Percentiles rank a stretch among this genome's conserved stretches.
These are phyloP conservation scores for Anethum foeniculum DNA, from an alignment of 140 eudicot genomes.

Conservation along the genomic window DNA sequence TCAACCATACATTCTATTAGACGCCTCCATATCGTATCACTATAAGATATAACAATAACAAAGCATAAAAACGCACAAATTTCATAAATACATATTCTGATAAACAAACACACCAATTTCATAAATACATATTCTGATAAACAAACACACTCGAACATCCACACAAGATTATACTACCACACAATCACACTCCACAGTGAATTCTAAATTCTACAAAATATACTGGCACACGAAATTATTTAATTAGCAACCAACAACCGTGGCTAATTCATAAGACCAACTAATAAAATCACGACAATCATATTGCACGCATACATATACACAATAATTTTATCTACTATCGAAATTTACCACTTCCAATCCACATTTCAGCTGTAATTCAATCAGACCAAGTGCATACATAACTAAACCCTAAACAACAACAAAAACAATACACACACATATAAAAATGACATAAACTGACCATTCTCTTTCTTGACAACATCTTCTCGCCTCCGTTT, in stretches of 20 bases:
- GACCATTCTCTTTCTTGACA: slow-evolving; percentile 48
- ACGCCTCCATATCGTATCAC: slow-evolving; percentile 12
- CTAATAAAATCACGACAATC: not conserved
- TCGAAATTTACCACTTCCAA: not conserved
- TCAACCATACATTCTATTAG: slow-evolving; percentile 21
- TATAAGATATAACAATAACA: not conserved
- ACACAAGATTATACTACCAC: not conserved
- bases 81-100: not conserved
- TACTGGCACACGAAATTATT: not conserved
- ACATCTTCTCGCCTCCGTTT: slow-evolving; percentile 72
- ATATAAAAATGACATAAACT: not conserved
- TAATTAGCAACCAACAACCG: not conserved
- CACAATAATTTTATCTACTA: not conserved
- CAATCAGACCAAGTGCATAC: not conserved
- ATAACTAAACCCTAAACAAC: not conserved
- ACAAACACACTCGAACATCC: not conserved
- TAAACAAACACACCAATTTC: not conserved
- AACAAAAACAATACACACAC: not conserved
- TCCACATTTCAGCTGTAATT: not conserved
- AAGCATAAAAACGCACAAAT: not conserved
- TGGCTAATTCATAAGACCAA: not conserved
- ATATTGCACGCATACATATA: too few relatives aligned
- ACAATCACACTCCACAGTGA: not conserved
- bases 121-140: not conserved
- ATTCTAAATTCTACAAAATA: not conserved